Evolutionary conservation across 192 early-diverging fungal species (phyloP), one percentile per base, ranked within the genome.

Genomic region (Podila minutissima): DNA sequence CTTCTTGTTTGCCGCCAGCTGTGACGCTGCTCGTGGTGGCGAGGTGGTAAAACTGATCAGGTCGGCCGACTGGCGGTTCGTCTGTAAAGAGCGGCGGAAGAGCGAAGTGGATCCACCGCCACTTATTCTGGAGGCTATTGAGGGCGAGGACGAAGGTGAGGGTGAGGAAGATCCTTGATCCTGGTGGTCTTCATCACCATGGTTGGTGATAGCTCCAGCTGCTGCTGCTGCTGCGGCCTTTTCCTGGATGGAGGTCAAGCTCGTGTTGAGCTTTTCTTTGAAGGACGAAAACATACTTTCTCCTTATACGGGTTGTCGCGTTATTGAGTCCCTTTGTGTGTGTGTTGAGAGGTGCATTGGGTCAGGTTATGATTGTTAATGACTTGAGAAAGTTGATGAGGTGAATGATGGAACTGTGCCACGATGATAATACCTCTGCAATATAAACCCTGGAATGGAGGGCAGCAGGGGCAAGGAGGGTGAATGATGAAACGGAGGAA

Each of bases 191-290:
- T 48, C 68, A 32, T 71, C 63, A 29, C 53, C 24, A 12, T 49
- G 53, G n/a, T 38, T 58, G 22, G 38, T 66, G 28, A 55, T 66
- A 29, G 33, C 26, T 31, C 73, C 73, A n/a, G 77, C 77, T 24
- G 71, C 71, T 37, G 71, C 77, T 19, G 77, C 77, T 11, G 72
- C 77, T 24, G 68, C 38, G 26, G 69, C 62, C 48, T 81, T 81
- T 65, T 81, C 77, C 33, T 81, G 77, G 33, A 81, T 81, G 51
- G 75, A 79, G 41, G 64, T 79, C 60, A 79, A 72, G 70, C 75
- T 26, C 61, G 77, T 81, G 48, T 81, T 81, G 59, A 81, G 66
- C 58, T 73, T 81, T 64, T 73, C 77, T 70, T 81, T 81, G 67
- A 81, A 69, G 37, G 70, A 73, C 19, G 77, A 81, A 57, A 81